Base-by-base conservation (phyloP, 1,284 basidiomycete genomes). In the Moesziomyces sp. region DNA sequence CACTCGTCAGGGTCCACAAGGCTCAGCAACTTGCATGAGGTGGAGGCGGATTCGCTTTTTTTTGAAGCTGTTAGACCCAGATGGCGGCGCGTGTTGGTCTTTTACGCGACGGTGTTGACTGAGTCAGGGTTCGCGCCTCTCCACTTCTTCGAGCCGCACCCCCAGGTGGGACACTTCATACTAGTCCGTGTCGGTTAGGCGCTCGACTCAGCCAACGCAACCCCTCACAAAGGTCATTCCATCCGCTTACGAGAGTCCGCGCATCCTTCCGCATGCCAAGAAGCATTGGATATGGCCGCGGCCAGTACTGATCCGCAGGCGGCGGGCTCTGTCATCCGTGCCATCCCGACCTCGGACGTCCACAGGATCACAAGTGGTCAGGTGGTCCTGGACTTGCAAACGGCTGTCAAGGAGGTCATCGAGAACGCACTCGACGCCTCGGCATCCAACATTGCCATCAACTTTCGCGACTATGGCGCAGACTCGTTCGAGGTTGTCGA, bases 401-500 rank as follows among this genome's bases (percentile, higher is more conserved):
- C 82, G 5, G 93, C 93, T 0, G 91, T 99, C 58, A 99, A 99
- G 83, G 97, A 99, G 84, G 89, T 99, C 2, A 89, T 99, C 3
- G 97, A 99, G 85, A 99, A 99, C 83, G 93, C 93, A 61, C 86
- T 98, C 28, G 97, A 99, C 84, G 94, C 96, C 0, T 91, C 91
- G 0, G 93, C 95, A 0, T 93, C 92, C 0, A 90, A 86, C 73
- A 90, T 99, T 52, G 94, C 94, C 83, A 90, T 99, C 60, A 89
- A 92, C 18, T 94, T 99, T 84, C 93, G 92, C 78, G 90, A 98
- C 47, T 89, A 93, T 77, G 97, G 97, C 0, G 83, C 94, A 49
- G 91, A 91, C n/a, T 87, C 88, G 2, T 88, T 99, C 70, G 94
- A 99, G 81, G 93, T 99, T 28, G 85, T 92, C 55, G 97, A 99